Base-by-base conservation (phyloP, 805 yeast species). In the Starmerella bacillaris region DNA sequence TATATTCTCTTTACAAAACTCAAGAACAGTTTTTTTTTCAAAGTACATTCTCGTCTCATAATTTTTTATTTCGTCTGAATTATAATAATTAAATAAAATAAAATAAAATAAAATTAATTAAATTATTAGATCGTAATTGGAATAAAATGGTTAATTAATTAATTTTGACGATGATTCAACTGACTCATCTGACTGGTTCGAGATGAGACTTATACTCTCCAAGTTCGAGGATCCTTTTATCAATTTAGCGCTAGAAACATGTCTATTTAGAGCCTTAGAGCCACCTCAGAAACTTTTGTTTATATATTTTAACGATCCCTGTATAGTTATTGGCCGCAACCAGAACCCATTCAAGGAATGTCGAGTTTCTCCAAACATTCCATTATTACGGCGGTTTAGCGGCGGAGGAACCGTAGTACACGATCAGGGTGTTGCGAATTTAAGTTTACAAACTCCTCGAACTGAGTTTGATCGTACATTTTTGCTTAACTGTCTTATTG, bases 381-480 rank as follows among this genome's bases (percentile, higher is more conserved):
- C 92, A 0, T 50, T 84, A 5, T 51, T 89, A 4, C 61, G 99
- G 45, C 61, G 99, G 37, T 60, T 67, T 32, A 74, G 89, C 6
- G 99, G 99, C 0, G 99, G 99, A 2, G 99, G 99, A 0, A 72
- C 95, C 0, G 99, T 89, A 1, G 93, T 83, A 8, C 99, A 89
- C 53, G 98, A 86, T 54, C 44, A 63, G 4, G 94, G 95, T 0
- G 89, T 89, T 48, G 72, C 75, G 15, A 89, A 89, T 51, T 89
- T 75, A 55, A 74, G 92, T 4, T 82, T 69, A 48, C 72, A 86
- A 60, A 71, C 78, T 7, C 63, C 78, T 3, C 67, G 78, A 41
- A 65, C 63, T 9, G 65, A 64, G 2, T 89, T 89, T 51, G 43
- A 54, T 61, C 67, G 57, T 50, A 92, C 44, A 59, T 61, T 35